Evolutionary conservation across 2,329 filamentous ascomycete species (phyloP), one percentile per base, ranked within the genome.

Genomic region (Cladosporium sp.): DNA sequence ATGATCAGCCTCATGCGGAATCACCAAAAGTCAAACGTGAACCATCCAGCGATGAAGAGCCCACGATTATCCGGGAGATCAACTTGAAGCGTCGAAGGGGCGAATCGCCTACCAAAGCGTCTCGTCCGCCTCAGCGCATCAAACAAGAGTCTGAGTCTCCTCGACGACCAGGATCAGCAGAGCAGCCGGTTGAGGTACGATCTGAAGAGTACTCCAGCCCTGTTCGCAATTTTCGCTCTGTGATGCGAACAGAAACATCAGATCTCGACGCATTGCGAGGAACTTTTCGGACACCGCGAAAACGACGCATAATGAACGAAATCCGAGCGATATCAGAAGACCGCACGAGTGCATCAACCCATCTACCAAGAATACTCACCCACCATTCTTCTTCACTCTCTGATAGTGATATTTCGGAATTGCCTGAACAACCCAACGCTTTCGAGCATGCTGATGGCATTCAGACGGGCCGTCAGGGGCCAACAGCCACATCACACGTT

Each of bases 11-110:
- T 22, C 41, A 47, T 42, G 43, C 24, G 38, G 13, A 27, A 38
- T 40, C 38, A 4, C 50, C 52, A 17, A 53, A 51, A 9, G 32
- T 24, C 12, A 50, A 48, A 7, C 38, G 47, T 17, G 53, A 52
- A 7, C 50, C 57, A n/a, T 29, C 18, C 13, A 48, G 44, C 17
- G 69, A 73, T n/a, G 66, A 70, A 40, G 56, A 65, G 13, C 73
- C 73, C 4, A 56, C 70, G 18, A 59, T 76, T 22, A 62, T 76
- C 1, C 74, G 68, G 7, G 64, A 67, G 39, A 64, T 71, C 18
- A 64, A 67, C 1, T 58, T 76, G 8, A 76, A 74, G 56, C 71
- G 73, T 7, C 75, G 72, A 55, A 61, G 67, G 15, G 38, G 47
- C n/a, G 55, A 44, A 12, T 54, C 58, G 38, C 51, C 56, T 1